A percentile compares a stretch with the other conserved stretches of the same genome.
Conservation (phyloP, 148 eudicot species). For the Amaranthus hypochondriacus region DNA sequence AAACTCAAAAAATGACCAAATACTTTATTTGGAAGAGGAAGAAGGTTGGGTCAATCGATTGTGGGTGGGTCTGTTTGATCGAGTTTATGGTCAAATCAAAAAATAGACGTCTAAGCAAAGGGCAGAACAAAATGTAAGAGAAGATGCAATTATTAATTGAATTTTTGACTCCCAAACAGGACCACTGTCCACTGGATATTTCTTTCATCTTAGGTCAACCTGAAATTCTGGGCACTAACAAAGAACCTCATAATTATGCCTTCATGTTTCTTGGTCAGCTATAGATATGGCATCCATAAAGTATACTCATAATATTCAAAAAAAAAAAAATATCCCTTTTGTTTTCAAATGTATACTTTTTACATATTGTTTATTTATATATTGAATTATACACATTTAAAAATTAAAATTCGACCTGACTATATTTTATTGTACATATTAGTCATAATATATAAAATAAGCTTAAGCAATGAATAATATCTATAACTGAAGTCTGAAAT, state of each 20-base stretch:
- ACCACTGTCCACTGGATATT: slow-evolving; percentile 25
- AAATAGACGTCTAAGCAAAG: background rate
- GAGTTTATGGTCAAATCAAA: too few relatives aligned
- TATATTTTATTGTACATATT: too few relatives aligned
- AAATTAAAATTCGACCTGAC: too few relatives aligned
- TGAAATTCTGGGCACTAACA: slow-evolving; percentile 12
- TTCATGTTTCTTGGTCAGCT: slow-evolving; percentile 4
- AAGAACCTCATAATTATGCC: slow-evolving; percentile 1
- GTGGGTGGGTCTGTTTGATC: too few relatives aligned
- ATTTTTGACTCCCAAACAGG: slow-evolving; percentile 12
- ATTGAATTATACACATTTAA: too few relatives aligned
- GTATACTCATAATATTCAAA: slow-evolving; percentile 7
- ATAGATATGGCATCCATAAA: slow-evolving; percentile 7
- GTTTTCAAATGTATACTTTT: background rate
- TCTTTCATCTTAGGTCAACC: slow-evolving; percentile 23
- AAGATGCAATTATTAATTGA: slow-evolving; percentile 11
- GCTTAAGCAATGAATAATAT: too few relatives aligned
- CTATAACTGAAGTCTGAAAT: too few relatives aligned
- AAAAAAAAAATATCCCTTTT: background rate
- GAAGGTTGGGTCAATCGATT: too few relatives aligned
- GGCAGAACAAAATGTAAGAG: background rate
- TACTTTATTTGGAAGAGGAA: too few relatives aligned
- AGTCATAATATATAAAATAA: too few relatives aligned
- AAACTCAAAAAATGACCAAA: too few relatives aligned
- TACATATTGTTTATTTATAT: too few relatives aligned